Evolutionary conservation across 2,329 filamentous ascomycete species (phyloP), one percentile per base, ranked within the genome.

Genomic region (Orbilia ellipsospora): DNA sequence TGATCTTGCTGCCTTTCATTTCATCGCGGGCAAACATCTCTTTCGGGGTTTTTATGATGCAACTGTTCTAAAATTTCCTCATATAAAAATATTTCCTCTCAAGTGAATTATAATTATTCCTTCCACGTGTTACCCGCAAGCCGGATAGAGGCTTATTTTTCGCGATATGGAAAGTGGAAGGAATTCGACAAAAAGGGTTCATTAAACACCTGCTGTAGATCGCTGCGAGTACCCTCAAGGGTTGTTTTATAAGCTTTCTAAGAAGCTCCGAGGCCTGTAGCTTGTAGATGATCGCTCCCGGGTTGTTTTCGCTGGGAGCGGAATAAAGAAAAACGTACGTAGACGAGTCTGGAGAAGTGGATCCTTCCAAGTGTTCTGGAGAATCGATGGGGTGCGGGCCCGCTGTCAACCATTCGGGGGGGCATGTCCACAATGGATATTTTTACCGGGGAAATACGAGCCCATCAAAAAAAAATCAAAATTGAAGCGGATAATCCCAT

Each of bases 221-320:
- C 56, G 20, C 40, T 62, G 65, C 65, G 23, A 13, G 65, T 48
- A 69, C 20, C 56, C 56, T 62, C 23, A 48, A 7, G 65, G 65
- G 50, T 69, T 69, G 56, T 31, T 68, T 55, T 52, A 52, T 60
- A 69, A 69, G 65, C 65, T 69, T 69, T 54, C 20, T 60, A 26
- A 61, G 28, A 48, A 45, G 40, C 44, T 54, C 23, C 48, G 31
- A 69, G 40, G 40, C 36, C 20, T 31, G 28, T 31, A 31, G 7
- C n/a, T n/a, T n/a, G 23, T 23, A 20, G 15, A 44, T 28, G 56
- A 60, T 26, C 18, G 18, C 40, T 48, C 8, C 56, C 13, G 13
- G 56, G 56, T 18, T 48, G 44, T 20, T 36, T 13, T 45, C 45
- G 40, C 16, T n/a, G 56, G 56, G 56, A 23, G 5, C 48, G 12